Base-by-base conservation (phyloP, 2,329 filamentous ascomycete species). In the Colletotrichum sp. region DNA sequence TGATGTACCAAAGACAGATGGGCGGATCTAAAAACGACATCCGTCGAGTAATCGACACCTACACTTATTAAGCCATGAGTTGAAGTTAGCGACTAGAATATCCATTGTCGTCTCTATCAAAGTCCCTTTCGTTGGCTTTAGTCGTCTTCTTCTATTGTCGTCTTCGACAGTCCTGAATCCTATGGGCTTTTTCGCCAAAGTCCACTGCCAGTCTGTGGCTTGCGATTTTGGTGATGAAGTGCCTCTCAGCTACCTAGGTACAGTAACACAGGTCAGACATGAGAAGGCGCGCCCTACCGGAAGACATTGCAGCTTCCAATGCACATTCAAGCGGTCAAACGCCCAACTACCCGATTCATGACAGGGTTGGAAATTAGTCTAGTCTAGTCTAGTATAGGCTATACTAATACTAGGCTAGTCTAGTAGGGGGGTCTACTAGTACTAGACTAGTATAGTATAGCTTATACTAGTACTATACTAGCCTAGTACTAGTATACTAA, bases 211-310 rank as follows among this genome's bases (percentile, higher is more conserved):
- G 18, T 7, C 7, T n/a, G 9, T 52, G 43, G n/a, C 43, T 52
- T 52, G 43, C 43, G n/a, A 18, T 21, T 7, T 18, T 52, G 43
- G n/a, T 48, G 43, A 48, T 21, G 18, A 21, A 16, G 18, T 48
- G 43, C 10, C 43, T 21, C 43, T 48, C 4, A 12, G 6, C 43
- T 48, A 13, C 43, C 18, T 4, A 28, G 9, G 21, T 21, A 64
- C 13, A 30, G 30, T 21, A n/a, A 34, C 16, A 32, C 32, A 30
- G 3, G 28, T 12, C 48, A 68, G n/a, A 32, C 18, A 57, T 39
- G 26, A 36, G 39, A 68, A 73, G 65, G 74, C 74, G 59, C 70
- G 70, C 74, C 64, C 26, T 76, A 12, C 26, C 21, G 18, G 34
- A 26, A 52, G 16, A 34, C 32, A 68, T 16, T n/a, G 32, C 59